phyloP scores from a whole-genome alignment of 139 green algal species.

The Picochlorum costavermella region DNA sequence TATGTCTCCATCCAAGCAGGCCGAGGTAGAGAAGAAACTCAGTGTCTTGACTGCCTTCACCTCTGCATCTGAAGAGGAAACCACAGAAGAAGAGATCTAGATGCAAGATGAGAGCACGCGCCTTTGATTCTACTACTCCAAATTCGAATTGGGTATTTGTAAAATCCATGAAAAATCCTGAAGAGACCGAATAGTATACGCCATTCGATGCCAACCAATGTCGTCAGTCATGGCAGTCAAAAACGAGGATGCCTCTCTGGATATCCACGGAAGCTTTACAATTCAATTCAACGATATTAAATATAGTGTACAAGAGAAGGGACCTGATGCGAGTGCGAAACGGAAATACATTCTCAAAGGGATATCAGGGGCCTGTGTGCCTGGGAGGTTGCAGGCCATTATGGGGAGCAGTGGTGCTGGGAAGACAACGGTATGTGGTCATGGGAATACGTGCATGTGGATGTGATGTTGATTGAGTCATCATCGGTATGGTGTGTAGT shows the following conservation, averaged over 20 bases:
- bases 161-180: too few species aligned
- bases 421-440: slow-evolving; percentile 53
- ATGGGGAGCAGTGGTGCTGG: slow-evolving; percentile 59
- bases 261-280: too few species aligned
- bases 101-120: too few species aligned
- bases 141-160: too few species aligned
- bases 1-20: slow-evolving; percentile 38
- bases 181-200: too few species aligned
- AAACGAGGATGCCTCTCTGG: too few species aligned
- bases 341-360: slow-evolving; percentile 31
- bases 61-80: background rate
- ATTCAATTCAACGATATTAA: background rate
- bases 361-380: slow-evolving; percentile 23
- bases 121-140: too few species aligned
- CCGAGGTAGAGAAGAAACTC: slow-evolving; percentile 33
- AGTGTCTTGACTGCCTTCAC: slow-evolving; percentile 31
- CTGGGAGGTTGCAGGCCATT: slow-evolving; percentile 36
- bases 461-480: too few species aligned
- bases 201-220: too few species aligned
- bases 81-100: background rate
- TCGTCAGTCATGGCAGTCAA: too few species aligned
- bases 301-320: background rate
- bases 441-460: too few species aligned
- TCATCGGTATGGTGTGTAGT: slow-evolving; percentile 7
- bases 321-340: background rate